These are phyloP conservation scores for Butyriboletus appendiculatus DNA, from an alignment of 1,284 basidiomycete genomes.

Conservation along the genomic window DNA sequence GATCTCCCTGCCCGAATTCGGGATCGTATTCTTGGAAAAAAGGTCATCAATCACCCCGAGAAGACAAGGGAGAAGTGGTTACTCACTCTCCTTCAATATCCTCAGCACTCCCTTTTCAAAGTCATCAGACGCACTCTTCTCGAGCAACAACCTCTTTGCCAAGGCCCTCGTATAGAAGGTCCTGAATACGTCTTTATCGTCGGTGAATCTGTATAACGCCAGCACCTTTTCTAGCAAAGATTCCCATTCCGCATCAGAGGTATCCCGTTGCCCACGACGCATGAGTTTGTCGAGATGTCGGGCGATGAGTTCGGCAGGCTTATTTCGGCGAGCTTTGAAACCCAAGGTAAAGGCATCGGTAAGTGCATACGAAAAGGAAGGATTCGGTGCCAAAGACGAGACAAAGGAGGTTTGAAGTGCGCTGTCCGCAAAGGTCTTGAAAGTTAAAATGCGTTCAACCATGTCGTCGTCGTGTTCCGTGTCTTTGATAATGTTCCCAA, in stretches of 20 bases:
- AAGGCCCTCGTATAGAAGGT: slow-evolving; percentile 92
- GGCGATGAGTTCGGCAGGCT: slow-evolving; percentile 94
- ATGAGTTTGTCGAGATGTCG: slow-evolving; percentile 87
- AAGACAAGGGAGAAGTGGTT: background rate
- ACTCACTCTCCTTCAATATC: slow-evolving; percentile 83
- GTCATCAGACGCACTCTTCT: slow-evolving; percentile 88
- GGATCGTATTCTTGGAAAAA: slow-evolving; percentile 72
- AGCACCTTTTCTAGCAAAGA: slow-evolving; percentile 75
- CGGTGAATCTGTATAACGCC: slow-evolving; percentile 84
- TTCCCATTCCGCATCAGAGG: slow-evolving; percentile 73
- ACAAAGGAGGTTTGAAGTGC: slow-evolving; percentile 29
- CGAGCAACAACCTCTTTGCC: slow-evolving; percentile 86
- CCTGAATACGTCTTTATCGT: slow-evolving; percentile 93
- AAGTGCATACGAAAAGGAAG: slow-evolving; percentile 61
- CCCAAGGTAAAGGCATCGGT: slow-evolving; percentile 79
- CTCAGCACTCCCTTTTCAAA: slow-evolving; percentile 89
- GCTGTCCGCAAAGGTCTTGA: slow-evolving; percentile 61
- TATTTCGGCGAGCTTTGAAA: slow-evolving; percentile 81
- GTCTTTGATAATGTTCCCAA: slow-evolving; percentile 62
- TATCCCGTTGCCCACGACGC: slow-evolving; percentile 79
- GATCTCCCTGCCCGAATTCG: slow-evolving; percentile 85
- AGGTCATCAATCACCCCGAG: background rate
- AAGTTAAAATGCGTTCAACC: slow-evolving; percentile 73
- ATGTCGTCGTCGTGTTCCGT: slow-evolving; percentile 66
- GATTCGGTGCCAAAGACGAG: slow-evolving; percentile 43